A percentile compares a stretch with the other conserved stretches of the same genome.
phyloP scores from a whole-genome alignment of 2,329 filamentous ascomycete genomes.

The Trichoderma aggressivum region DNA sequence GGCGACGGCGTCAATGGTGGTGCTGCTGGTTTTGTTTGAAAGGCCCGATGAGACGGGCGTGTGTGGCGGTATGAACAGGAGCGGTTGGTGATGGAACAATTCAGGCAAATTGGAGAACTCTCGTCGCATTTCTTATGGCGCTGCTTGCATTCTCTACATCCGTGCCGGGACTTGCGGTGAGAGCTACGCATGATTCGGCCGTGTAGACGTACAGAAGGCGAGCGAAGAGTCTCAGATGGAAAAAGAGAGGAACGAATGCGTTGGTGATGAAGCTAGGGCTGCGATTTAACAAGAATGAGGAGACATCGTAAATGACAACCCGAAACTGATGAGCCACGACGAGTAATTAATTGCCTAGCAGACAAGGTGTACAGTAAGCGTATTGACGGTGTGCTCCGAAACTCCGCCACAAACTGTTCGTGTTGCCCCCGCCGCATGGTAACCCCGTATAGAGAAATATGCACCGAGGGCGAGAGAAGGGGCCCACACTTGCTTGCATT shows the following conservation, averaged over 20 bases:
- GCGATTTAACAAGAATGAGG: not conserved
- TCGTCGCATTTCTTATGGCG: slow-evolving; percentile 35
- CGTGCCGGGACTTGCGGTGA: slow-evolving; percentile 27
- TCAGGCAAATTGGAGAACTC: slow-evolving; percentile 28
- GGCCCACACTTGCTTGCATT: not conserved
- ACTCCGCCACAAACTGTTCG: slow-evolving; percentile 1
- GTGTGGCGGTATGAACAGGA: slow-evolving; percentile 26
- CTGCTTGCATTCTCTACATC: slow-evolving; percentile 28
- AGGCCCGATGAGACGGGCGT: not conserved
- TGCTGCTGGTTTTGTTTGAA: not conserved
- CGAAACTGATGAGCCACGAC: not conserved
- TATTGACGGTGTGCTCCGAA: not conserved
- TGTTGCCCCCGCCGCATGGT: not conserved
- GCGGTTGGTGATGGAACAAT: slow-evolving; percentile 28
- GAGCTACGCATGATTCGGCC: slow-evolving; percentile 17
- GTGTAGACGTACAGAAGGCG: not conserved
- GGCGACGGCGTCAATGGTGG: not conserved
- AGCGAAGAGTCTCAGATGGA: not conserved
- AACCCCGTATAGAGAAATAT: not conserved
- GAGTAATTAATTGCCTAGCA: not conserved
- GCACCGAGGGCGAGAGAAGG: not conserved
- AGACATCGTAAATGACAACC: not conserved
- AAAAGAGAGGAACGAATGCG: not conserved
- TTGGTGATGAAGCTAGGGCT: not conserved
- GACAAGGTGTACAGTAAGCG: not conserved